Percentiles rank a stretch among this genome's conserved stretches.
Conservation (phyloP, 768 basidiomycete species). For the Lactarius hatsudake region DNA sequence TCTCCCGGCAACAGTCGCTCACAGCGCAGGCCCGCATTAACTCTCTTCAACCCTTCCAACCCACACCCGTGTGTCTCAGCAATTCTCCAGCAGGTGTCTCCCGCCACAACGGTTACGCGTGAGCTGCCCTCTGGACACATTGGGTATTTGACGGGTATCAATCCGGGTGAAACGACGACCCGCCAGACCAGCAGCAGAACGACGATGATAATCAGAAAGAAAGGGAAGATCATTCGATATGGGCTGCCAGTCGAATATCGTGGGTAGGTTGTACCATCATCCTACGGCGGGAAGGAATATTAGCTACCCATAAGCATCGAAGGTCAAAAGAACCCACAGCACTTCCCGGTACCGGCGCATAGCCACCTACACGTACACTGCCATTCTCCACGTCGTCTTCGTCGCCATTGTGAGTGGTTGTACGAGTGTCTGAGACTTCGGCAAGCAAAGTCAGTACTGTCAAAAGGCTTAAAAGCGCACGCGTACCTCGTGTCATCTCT, state of each 20-base stretch:
- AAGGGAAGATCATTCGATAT: slow-evolving; percentile 29
- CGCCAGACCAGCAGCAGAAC: slow-evolving; percentile 27
- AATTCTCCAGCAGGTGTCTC: slow-evolving; percentile 29
- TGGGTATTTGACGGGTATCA: slow-evolving; percentile 12
- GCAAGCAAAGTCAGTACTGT: background rate
- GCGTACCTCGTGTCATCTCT: slow-evolving; percentile 43
- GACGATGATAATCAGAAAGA: slow-evolving; percentile 27
- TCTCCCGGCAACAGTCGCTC: slow-evolving; percentile 26
- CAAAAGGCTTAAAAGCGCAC: background rate
- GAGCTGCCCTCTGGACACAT: slow-evolving; percentile 25
- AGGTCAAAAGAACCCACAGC: slow-evolving; percentile 14
- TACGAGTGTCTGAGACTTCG: slow-evolving; percentile 10
- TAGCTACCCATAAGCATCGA: background rate
- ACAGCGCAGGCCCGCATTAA: slow-evolving; percentile 20
- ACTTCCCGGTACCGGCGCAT: slow-evolving; percentile 16
- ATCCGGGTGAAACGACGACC: slow-evolving; percentile 22
- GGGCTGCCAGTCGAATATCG: slow-evolving; percentile 15
- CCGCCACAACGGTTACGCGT: slow-evolving; percentile 24
- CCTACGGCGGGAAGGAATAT: slow-evolving; percentile 1
- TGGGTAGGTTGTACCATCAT: slow-evolving; percentile 10
- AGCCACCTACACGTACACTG: slow-evolving; percentile 16
- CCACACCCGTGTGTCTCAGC: slow-evolving; percentile 24
- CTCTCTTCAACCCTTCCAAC: slow-evolving; percentile 21
- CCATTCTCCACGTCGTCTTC: slow-evolving; percentile 27
- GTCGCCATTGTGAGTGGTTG: background rate